phyloP scores from a whole-genome alignment of 2,329 filamentous ascomycete genomes.

The Gnomoniopsis smithogilvyi region DNA sequence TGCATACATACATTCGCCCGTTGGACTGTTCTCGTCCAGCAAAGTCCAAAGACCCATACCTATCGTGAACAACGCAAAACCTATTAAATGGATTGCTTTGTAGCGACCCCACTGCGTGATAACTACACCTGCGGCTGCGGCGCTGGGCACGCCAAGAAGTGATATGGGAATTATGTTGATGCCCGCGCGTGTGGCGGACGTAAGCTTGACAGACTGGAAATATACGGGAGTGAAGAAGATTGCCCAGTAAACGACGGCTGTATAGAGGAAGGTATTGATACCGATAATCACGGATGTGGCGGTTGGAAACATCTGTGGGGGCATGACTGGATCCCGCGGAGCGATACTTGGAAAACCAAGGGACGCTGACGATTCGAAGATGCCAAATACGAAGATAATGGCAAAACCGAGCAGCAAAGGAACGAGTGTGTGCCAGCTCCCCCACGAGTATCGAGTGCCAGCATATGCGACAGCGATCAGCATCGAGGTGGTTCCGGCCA shows the following conservation, averaged over 20 bases:
- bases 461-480: constrained; percentile 40
- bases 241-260: constrained; percentile 1
- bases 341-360: no score
- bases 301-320: constrained; percentile 18
- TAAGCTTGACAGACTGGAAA: constrained; percentile 11
- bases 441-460: constrained; percentile 39
- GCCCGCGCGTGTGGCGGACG: constrained; percentile 30
- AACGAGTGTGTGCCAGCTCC: constrained; percentile 27
- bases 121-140: constrained; percentile 25
- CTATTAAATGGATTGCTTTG: constrained; percentile 31
- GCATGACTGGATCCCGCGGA: constrained; percentile 20
- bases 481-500: constrained; percentile 27
- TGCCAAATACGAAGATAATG: constrained; percentile 9
- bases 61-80: constrained; percentile 34
- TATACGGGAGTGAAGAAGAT: constrained; percentile 15
- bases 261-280: constrained; percentile 14
- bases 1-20: constrained; percentile 35
- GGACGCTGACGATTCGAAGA: neutral
- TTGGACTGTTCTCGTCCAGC: constrained; percentile 29
- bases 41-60: constrained; percentile 40
- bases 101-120: constrained; percentile 32
- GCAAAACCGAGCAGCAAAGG: constrained; percentile 29
- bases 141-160: constrained; percentile 28
- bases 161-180: constrained; percentile 32
- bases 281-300: constrained; percentile 15